phyloP scores from a whole-genome alignment of 352 stramenopile species.

The Thalassiosira oceanica region DNA sequence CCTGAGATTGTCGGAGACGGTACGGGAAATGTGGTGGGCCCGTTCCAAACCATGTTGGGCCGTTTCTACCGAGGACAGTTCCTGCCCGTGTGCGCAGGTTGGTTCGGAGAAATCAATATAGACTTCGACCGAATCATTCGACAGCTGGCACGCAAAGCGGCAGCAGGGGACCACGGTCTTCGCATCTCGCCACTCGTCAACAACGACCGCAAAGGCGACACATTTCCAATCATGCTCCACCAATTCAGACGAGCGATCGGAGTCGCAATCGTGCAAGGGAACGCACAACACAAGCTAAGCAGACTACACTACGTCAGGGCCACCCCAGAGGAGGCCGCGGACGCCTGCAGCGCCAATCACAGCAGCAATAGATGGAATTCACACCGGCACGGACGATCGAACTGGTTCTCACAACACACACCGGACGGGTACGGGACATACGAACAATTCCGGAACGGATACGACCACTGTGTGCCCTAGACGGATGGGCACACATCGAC shows the following conservation, averaged over 20 bases:
- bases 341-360: neutral
- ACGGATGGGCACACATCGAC: too few relatives aligned
- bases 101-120: neutral
- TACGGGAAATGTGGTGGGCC: conserved; percentile 1
- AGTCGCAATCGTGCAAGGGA: conserved; percentile 6
- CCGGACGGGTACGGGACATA: conserved; percentile 2
- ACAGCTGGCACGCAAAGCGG: neutral
- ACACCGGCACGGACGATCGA: neutral
- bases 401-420: neutral
- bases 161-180: neutral
- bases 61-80: conserved; percentile 8
- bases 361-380: neutral
- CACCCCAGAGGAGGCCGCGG: conserved; percentile 4
- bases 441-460: conserved; percentile 9
- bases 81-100: conserved; percentile 1
- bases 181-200: neutral
- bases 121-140: conserved; percentile 6
- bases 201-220: neutral
- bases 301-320: conserved; percentile 14
- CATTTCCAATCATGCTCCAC: neutral
- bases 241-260: conserved; percentile 15
- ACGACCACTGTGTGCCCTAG: conserved; percentile 7
- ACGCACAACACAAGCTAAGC: conserved; percentile 2
- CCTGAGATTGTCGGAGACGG: conserved; percentile 1
- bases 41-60: neutral